Percentiles rank a stretch among this genome's conserved stretches.
Evolutionary conservation across 1,139 yeast species (phyloP).

Genomic region (Pichia inconspicua): DNA sequence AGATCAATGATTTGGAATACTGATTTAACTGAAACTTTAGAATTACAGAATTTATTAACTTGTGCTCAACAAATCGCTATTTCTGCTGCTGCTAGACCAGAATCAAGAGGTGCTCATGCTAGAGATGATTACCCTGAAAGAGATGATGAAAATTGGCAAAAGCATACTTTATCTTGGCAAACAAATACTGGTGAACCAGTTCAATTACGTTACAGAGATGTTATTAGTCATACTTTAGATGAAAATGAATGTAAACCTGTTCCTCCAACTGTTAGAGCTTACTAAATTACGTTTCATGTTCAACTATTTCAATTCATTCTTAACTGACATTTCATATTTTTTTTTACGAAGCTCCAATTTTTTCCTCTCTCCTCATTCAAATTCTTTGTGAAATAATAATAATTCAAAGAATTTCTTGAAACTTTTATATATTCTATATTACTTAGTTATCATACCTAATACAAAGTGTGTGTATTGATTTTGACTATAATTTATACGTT

Average conservation of each 20-base stretch:
- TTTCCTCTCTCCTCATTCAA: not conserved
- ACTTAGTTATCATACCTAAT: not conserved
- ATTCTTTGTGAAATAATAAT: not conserved
- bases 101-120: conserved; percentile 99
- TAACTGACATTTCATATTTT: not conserved
- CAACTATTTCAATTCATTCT: not conserved
- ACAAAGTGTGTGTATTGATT: not conserved
- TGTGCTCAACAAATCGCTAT: conserved; percentile 96
- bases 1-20: conserved; percentile 99
- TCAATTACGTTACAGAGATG: conserved; percentile 77
- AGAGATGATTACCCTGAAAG: conserved; percentile 96
- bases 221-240: conserved; percentile 77
- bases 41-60: conserved; percentile 91
- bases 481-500: no score
- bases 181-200: conserved; percentile 61
- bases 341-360: not conserved
- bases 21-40: conserved; percentile 92
- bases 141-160: conserved; percentile 97
- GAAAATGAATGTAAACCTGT: conserved; percentile 90
- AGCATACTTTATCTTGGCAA: conserved; percentile 95
- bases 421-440: not conserved
- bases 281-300: conserved; percentile 24
- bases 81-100: conserved; percentile 92
- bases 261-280: conserved; percentile 95
- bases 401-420: not conserved